These are phyloP conservation scores for Ceratocystiopsis minuta DNA, from an alignment of 2,329 filamentous ascomycete species.

Conservation along the genomic window DNA sequence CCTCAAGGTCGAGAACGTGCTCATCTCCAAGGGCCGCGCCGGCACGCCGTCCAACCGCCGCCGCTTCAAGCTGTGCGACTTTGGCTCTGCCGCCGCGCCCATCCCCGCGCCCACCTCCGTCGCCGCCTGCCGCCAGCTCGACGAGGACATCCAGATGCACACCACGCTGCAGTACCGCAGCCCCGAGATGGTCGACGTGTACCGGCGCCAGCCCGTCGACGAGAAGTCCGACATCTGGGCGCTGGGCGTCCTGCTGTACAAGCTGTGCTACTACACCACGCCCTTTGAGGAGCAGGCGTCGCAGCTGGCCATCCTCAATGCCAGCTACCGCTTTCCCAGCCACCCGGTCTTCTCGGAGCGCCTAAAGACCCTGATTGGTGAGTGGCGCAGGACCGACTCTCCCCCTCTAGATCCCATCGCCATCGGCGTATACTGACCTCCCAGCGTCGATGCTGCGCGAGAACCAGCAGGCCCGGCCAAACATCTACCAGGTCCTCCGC, in stretches of 20 bases:
- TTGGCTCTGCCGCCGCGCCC: conserved; percentile 77
- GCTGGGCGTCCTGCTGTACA: conserved; percentile 84
- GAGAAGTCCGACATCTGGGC: conserved; percentile 99
- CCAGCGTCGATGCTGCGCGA: conserved; percentile 80
- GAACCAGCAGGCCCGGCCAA: conserved; percentile 59
- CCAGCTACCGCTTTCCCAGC: conserved; percentile 76
- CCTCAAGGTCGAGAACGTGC: conserved; percentile 92
- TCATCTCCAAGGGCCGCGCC: conserved; percentile 45
- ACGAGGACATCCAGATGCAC: conserved; percentile 93
- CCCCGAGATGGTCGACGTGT: conserved; percentile 98
- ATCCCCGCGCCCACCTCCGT: conserved; percentile 71
- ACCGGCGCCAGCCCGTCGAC: conserved; percentile 87
- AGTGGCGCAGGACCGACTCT: conserved; percentile 10
- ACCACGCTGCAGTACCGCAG: conserved; percentile 95
- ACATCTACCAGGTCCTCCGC: conserved; percentile 81
- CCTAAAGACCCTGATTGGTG: conserved; percentile 79
- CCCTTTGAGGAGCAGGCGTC: conserved; percentile 87
- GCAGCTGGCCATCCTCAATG: conserved; percentile 91
- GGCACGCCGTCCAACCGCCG: conserved; percentile 35
- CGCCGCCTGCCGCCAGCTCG: conserved; percentile 75
- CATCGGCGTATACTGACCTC: background rate
- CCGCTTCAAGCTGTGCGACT: conserved; percentile 93
- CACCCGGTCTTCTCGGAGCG: conserved; percentile 82
- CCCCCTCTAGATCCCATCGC: background rate
- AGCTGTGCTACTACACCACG: conserved; percentile 97